A percentile compares a stretch with the other conserved stretches of the same genome.
These are phyloP conservation scores for Naganishia antarctica DNA, from an alignment of 768 basidiomycete species.

Conservation along the genomic window DNA sequence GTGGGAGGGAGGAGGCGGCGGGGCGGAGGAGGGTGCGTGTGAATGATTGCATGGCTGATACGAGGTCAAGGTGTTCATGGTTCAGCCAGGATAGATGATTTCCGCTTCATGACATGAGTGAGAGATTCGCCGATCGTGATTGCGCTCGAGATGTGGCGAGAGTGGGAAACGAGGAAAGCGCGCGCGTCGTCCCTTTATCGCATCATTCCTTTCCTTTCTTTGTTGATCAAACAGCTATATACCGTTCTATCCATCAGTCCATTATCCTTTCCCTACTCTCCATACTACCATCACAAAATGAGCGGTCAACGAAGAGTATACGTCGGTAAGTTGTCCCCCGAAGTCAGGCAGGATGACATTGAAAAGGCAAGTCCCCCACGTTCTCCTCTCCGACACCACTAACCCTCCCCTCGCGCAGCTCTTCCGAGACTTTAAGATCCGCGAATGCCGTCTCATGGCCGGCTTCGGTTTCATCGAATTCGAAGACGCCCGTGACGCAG, in stretches of 20 bases:
- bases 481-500: slow-evolving; percentile 84
- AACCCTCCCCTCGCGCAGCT: slow-evolving; percentile 28
- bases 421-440: slow-evolving; percentile 80
- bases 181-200: not conserved
- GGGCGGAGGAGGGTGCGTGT: slow-evolving; percentile 9
- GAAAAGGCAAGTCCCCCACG: slow-evolving; percentile 36
- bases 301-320: slow-evolving; percentile 36
- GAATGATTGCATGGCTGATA: not conserved
- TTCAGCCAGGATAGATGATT: no score
- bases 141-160: not conserved
- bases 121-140: no score
- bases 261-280: not conserved
- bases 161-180: not conserved
- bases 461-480: slow-evolving; percentile 98
- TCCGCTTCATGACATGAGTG: no score
- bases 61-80: no score
- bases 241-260: no score
- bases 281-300: slow-evolving; percentile 7
- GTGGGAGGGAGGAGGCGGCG: not conserved
- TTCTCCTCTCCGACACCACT: not conserved
- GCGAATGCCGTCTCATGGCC: slow-evolving; percentile 91
- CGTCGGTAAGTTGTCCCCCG: slow-evolving; percentile 40
- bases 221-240: not conserved
- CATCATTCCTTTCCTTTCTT: not conserved
- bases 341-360: slow-evolving; percentile 45